Conservation (phyloP, 495 filamentous ascomycete species). For the Glonium stellatum region DNA sequence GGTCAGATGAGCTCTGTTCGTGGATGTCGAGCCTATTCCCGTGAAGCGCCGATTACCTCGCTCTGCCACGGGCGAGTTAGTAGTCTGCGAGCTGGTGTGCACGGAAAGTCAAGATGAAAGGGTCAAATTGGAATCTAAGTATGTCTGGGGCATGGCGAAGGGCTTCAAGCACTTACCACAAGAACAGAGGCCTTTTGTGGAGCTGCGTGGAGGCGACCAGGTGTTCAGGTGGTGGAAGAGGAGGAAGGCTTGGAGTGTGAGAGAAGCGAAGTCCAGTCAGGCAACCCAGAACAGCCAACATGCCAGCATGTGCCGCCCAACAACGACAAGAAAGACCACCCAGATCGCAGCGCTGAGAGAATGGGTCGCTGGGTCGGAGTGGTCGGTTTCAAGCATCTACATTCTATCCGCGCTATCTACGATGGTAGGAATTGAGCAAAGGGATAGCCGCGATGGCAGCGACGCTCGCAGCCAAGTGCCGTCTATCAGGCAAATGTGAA, state of each 20-base stretch:
- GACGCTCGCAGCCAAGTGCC: neutral
- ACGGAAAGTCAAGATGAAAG: neutral
- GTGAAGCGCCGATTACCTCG: constrained; percentile 19
- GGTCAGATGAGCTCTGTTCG: constrained; percentile 14
- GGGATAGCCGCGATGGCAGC: neutral
- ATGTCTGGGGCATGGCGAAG: neutral
- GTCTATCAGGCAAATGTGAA: neutral
- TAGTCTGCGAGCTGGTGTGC: constrained; percentile 2
- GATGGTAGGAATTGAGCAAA: neutral
- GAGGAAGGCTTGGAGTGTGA: constrained; percentile 11
- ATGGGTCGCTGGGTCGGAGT: neutral
- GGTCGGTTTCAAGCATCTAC: neutral
- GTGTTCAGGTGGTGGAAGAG: constrained; percentile 12
- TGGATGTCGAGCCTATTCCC: constrained; percentile 20
- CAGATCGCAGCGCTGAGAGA: neutral
- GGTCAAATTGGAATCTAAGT: neutral
- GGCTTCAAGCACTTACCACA: neutral
- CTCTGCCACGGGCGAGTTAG: constrained; percentile 14
- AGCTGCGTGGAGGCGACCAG: constrained; percentile 7
- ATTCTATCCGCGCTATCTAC: neutral
- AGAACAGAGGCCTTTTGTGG: neutral
- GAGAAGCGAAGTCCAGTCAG: constrained; percentile 9
- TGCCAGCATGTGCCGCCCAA: constrained; percentile 16
- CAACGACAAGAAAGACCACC: constrained; percentile 4
- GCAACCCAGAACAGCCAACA: constrained; percentile 10